These are phyloP conservation scores for Polyporus arcularius DNA, from an alignment of 768 basidiomycete species.

Conservation along the genomic window DNA sequence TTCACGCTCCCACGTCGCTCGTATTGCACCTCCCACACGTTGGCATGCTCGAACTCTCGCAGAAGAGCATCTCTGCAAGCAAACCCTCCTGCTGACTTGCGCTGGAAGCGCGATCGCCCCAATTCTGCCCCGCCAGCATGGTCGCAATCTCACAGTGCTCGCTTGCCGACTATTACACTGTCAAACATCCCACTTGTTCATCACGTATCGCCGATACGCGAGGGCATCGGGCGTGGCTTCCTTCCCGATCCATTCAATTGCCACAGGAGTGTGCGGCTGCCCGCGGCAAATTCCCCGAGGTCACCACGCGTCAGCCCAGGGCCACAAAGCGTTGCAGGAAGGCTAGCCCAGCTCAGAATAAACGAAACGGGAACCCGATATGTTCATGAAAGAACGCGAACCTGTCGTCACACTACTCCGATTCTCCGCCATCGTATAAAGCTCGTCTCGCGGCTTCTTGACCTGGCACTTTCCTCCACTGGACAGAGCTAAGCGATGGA, in stretches of 20 bases:
- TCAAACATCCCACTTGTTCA: constrained; percentile 5
- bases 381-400: background rate
- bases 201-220: constrained; percentile 18
- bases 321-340: constrained; percentile 1
- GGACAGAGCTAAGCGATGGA: background rate
- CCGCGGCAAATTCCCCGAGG: constrained; percentile 1
- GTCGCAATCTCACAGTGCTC: constrained; percentile 15
- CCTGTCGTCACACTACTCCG: background rate
- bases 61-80: background rate
- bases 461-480: constrained; percentile 3
- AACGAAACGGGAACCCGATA: constrained; percentile 4
- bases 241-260: constrained; percentile 9
- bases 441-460: constrained; percentile 1
- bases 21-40: background rate
- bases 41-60: background rate
- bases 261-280: background rate
- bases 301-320: constrained; percentile 3
- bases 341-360: background rate
- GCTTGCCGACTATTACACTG: constrained; percentile 4
- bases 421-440: constrained; percentile 16
- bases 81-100: constrained; percentile 1
- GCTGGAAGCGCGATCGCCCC: background rate
- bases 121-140: constrained; percentile 2
- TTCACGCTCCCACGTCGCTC: background rate
- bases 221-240: constrained; percentile 10